These are phyloP conservation scores for Saprolegnia diclina DNA, from an alignment of 352 stramenopile species.

Conservation along the genomic window DNA sequence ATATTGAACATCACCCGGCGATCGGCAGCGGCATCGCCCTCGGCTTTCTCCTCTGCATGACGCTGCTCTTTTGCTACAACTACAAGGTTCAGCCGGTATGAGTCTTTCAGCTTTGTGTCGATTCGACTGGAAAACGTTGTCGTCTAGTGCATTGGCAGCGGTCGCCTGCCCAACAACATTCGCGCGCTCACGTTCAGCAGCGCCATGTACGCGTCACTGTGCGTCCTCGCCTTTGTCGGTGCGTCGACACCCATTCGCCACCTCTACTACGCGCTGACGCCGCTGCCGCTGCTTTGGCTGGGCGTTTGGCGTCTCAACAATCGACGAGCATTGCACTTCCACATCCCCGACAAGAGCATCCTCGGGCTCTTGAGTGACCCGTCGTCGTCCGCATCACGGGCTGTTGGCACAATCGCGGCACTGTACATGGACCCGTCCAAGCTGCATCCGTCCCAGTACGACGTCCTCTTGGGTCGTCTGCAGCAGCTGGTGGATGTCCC, in stretches of 20 bases:
- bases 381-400: neutral
- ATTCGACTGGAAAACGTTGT: neutral
- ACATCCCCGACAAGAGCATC: constrained; percentile 17
- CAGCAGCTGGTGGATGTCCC: neutral
- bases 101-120: neutral
- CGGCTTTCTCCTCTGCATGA: constrained; percentile 4
- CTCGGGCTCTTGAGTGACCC: neutral
- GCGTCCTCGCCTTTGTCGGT: constrained; percentile 3
- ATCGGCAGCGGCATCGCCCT: constrained; percentile 1
- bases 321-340: constrained; percentile 4
- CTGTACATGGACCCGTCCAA: constrained; percentile 15
- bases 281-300: constrained; percentile 3
- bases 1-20: neutral
- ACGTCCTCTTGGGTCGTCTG: neutral
- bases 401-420: constrained; percentile 2
- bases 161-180: constrained; percentile 23
- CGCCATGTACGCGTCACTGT: constrained; percentile 6
- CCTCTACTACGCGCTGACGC: constrained; percentile 8
- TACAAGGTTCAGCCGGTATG: constrained; percentile 19
- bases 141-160: constrained; percentile 24
- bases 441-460: neutral
- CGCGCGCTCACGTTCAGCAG: constrained; percentile 19
- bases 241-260: neutral
- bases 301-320: constrained; percentile 13
- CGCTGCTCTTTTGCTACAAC: constrained; percentile 8